Conservation (phyloP, 768 basidiomycete species). For the Boletus subcaerulescens region DNA sequence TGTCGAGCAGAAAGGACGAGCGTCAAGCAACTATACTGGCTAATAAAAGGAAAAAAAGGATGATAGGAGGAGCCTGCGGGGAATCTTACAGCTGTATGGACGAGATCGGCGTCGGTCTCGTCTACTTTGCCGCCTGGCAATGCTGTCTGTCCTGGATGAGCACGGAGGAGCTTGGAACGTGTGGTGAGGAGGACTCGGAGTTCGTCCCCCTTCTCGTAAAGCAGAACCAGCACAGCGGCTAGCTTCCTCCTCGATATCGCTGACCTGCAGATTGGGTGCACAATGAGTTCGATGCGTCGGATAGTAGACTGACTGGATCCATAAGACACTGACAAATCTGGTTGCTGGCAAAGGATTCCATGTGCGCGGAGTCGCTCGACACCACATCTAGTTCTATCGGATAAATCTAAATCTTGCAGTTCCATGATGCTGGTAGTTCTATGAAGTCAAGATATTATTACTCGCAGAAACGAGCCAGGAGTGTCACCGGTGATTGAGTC, state of each 20-base stretch:
- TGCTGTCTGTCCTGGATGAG: slow-evolving; percentile 80
- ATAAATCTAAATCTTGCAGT: slow-evolving; percentile 7
- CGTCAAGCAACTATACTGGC: too few relatives aligned
- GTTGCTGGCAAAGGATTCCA: slow-evolving; percentile 28
- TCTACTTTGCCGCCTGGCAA: slow-evolving; percentile 82
- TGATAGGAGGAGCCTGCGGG: neutral
- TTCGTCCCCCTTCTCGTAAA: slow-evolving; percentile 67
- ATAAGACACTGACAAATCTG: slow-evolving; percentile 50
- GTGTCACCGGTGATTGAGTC: too few relatives aligned
- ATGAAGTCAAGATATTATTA: neutral
- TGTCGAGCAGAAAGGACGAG: slow-evolving; percentile 26
- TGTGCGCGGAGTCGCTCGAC: slow-evolving; percentile 41
- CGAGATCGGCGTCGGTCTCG: slow-evolving; percentile 55
- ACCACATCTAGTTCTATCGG: slow-evolving; percentile 22
- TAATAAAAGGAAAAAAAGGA: neutral
- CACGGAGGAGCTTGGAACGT: slow-evolving; percentile 68
- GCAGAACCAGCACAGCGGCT: slow-evolving; percentile 75
- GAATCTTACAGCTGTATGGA: slow-evolving; percentile 70
- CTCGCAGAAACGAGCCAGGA: too few relatives aligned
- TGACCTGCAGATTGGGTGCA: slow-evolving; percentile 23
- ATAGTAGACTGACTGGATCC: neutral
- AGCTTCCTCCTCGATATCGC: slow-evolving; percentile 42
- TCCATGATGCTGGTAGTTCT: slow-evolving; percentile 5
- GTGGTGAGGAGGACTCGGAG: slow-evolving; percentile 84
- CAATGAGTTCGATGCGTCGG: neutral